phyloP scores from a whole-genome alignment of 2,329 filamentous ascomycete species.

The Colletotrichum sansevieriae region DNA sequence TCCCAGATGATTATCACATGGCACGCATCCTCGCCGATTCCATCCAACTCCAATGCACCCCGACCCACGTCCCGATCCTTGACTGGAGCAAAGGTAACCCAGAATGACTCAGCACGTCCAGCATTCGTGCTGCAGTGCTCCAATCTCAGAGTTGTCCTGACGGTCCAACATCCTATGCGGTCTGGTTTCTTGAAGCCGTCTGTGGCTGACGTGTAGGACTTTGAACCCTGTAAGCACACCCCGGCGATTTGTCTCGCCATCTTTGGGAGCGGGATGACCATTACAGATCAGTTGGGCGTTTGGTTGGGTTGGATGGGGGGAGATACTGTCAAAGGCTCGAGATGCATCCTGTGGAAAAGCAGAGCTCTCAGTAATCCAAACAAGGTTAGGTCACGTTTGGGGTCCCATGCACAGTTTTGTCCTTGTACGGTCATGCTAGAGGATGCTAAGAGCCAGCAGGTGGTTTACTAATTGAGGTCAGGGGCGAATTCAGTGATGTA shows the following conservation, averaged over 20 bases:
- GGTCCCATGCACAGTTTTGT: neutral
- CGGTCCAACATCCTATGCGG: neutral
- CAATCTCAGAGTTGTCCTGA: neutral
- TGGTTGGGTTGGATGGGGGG: neutral
- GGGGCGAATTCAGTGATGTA: neutral
- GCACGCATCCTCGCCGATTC: neutral
- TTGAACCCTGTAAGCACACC: neutral
- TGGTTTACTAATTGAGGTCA: neutral
- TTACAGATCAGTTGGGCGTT: no score
- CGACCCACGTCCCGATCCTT: neutral
- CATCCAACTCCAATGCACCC: neutral
- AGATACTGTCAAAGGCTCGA: neutral
- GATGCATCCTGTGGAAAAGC: neutral
- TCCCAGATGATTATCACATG: neutral
- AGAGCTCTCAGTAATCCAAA: neutral
- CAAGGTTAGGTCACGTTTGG: neutral
- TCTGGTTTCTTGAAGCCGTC: neutral
- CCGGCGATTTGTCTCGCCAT: no score
- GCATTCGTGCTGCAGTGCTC: neutral
- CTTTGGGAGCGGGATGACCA: no score
- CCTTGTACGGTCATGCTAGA: neutral
- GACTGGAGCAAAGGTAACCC: neutral
- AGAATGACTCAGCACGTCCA: neutral
- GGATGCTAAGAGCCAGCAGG: neutral
- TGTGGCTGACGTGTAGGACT: neutral